Evolutionary conservation across 139 green algal genomes (phyloP).

Genomic region (Pseudopediastrum boryanum): DNA sequence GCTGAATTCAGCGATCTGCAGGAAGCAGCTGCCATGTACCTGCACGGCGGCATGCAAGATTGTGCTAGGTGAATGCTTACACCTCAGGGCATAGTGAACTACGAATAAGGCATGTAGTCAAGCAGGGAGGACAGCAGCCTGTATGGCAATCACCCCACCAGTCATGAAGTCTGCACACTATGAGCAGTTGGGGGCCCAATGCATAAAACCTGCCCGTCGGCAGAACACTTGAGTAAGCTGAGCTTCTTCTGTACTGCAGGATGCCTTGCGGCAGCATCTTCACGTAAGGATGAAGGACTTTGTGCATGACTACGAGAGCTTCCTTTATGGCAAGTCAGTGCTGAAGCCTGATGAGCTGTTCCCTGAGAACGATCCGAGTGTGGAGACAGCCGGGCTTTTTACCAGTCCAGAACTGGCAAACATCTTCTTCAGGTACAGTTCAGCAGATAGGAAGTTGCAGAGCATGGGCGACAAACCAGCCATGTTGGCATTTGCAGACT

Average conservation of each 20-base stretch:
- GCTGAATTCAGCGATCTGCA: too few species aligned
- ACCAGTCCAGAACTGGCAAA: constrained; percentile 3
- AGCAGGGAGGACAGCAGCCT: too few species aligned
- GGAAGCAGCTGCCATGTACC: too few species aligned
- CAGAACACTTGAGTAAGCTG: neutral
- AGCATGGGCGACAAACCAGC: too few species aligned
- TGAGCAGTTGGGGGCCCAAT: neutral
- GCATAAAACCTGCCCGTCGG: neutral
- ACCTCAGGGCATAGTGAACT: too few species aligned
- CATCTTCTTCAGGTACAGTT: constrained; percentile 40
- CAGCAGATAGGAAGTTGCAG: too few species aligned
- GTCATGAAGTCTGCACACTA: too few species aligned
- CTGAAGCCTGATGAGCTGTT: neutral
- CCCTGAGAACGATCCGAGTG: neutral
- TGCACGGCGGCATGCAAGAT: too few species aligned
- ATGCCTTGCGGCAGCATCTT: neutral
- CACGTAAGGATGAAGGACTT: neutral
- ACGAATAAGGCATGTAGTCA: too few species aligned
- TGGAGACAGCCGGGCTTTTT: constrained; percentile 7
- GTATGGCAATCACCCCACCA: too few species aligned
- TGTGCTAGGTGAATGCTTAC: too few species aligned
- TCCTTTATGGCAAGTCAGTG: constrained; percentile 28
- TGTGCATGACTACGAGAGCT: constrained; percentile 15
- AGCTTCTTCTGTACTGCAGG: neutral
- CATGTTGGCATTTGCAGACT: too few species aligned